phyloP scores from a whole-genome alignment of 2,329 filamentous ascomycete genomes.

The Trichoderma sp. region DNA sequence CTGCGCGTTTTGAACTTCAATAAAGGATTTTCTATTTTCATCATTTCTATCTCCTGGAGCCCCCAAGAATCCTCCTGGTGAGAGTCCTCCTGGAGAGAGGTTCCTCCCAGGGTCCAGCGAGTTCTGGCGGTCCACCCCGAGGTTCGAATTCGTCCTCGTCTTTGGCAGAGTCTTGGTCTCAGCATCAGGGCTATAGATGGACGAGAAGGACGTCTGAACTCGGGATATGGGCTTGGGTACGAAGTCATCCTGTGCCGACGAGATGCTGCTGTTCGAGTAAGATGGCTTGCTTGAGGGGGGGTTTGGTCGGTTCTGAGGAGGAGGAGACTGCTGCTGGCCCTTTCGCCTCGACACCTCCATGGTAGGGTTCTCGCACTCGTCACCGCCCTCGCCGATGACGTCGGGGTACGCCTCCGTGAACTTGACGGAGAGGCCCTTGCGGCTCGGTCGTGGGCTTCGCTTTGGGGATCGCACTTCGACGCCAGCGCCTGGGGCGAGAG shows the following conservation, averaged over 20 bases:
- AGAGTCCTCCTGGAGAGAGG: constrained; percentile 45
- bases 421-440: constrained; percentile 72
- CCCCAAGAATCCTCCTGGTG: constrained; percentile 49
- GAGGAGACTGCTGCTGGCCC: constrained; percentile 44
- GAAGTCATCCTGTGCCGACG: constrained; percentile 48
- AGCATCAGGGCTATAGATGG: constrained; percentile 37
- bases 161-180: constrained; percentile 24
- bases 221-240: constrained; percentile 58
- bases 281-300: constrained; percentile 26
- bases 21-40: constrained; percentile 61
- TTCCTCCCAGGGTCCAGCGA: constrained; percentile 41
- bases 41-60: constrained; percentile 45
- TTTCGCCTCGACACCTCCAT: constrained; percentile 70
- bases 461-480: constrained; percentile 49
- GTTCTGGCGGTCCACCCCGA: neutral
- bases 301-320: constrained; percentile 32
- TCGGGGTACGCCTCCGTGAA: constrained; percentile 76
- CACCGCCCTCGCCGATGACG: constrained; percentile 88
- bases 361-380: constrained; percentile 75
- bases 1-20: constrained; percentile 61
- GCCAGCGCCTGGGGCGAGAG: constrained; percentile 43
- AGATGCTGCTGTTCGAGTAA: constrained; percentile 16
- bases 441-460: constrained; percentile 52
- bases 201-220: constrained; percentile 60
- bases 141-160: constrained; percentile 25